Conservation (phyloP, 352 stramenopile species). For the Halophytophthora batemanensis region DNA sequence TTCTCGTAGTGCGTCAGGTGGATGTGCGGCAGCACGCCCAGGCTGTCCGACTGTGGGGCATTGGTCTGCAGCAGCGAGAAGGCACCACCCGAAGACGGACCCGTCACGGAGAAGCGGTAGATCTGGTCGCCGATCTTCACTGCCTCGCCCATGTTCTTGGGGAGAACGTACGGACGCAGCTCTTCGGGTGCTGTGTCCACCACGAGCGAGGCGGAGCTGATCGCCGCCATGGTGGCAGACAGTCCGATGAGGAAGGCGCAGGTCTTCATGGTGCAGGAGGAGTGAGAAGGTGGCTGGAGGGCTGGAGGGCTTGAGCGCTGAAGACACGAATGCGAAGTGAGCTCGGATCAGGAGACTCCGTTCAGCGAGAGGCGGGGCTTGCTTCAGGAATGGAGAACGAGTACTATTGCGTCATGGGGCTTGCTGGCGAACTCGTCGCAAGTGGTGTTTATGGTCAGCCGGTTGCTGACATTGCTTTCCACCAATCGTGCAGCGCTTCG, state of each 20-base stretch:
- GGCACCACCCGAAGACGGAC: constrained; percentile 35
- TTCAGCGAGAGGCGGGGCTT: not conserved
- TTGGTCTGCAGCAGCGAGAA: constrained; percentile 48
- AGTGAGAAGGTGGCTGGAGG: not conserved
- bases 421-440: too few species aligned
- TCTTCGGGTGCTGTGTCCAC: constrained; percentile 40
- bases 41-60: constrained; percentile 38
- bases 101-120: constrained; percentile 52
- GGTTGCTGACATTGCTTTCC: too few species aligned
- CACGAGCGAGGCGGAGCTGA: constrained; percentile 29
- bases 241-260: constrained; percentile 14
- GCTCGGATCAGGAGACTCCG: too few species aligned
- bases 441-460: too few species aligned
- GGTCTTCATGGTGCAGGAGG: constrained; percentile 22
- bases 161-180: constrained; percentile 43
- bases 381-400: too few species aligned
- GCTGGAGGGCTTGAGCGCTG: constrained; percentile 2
- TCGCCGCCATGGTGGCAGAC: constrained; percentile 9
- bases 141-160: constrained; percentile 37
- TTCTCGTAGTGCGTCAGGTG: constrained; percentile 62
- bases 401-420: too few species aligned
- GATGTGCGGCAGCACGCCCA: constrained; percentile 50
- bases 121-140: constrained; percentile 41
- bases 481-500: too few species aligned
- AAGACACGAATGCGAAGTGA: constrained; percentile 17